phyloP scores from a whole-genome alignment of 2,329 filamentous ascomycete genomes.

The Pestalotiopsis sp. region DNA sequence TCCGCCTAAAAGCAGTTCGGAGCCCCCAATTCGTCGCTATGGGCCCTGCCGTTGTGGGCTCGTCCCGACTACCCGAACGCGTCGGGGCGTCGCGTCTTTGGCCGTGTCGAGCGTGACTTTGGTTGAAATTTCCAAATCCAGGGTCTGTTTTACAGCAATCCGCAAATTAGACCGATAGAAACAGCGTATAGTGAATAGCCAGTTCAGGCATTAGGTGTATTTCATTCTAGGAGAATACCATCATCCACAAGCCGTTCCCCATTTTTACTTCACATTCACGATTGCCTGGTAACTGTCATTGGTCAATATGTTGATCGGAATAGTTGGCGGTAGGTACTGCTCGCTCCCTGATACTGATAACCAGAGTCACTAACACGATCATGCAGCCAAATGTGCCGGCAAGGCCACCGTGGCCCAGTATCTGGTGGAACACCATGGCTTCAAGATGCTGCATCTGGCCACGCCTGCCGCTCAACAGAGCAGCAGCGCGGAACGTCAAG shows the following conservation, averaged over 20 bases:
- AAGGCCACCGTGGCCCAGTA: conserved; percentile 90
- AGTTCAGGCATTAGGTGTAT: neutral
- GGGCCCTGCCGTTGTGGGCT: neutral
- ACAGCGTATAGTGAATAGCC: neutral
- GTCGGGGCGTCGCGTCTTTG: neutral
- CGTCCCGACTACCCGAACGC: neutral
- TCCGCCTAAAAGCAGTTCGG: too few relatives aligned
- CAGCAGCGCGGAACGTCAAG: neutral
- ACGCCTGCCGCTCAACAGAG: neutral
- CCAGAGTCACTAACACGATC: conserved; percentile 15
- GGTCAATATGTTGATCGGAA: conserved; percentile 45
- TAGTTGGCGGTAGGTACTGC: conserved; percentile 44
- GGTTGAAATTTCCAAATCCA: neutral
- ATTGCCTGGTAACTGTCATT: neutral
- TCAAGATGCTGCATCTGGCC: conserved; percentile 68
- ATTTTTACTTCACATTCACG: neutral
- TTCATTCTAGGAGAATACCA: neutral
- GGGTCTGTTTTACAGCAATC: neutral
- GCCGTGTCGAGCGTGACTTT: neutral
- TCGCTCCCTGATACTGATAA: neutral
- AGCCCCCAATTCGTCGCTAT: too few relatives aligned
- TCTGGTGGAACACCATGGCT: conserved; percentile 80
- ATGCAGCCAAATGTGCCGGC: conserved; percentile 83
- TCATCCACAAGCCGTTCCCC: neutral
- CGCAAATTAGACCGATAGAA: neutral